A percentile compares a stretch with the other conserved stretches of the same genome.
Conservation (phyloP, 2,329 filamentous ascomycete species). For the Mycosphaerella arachidis region DNA sequence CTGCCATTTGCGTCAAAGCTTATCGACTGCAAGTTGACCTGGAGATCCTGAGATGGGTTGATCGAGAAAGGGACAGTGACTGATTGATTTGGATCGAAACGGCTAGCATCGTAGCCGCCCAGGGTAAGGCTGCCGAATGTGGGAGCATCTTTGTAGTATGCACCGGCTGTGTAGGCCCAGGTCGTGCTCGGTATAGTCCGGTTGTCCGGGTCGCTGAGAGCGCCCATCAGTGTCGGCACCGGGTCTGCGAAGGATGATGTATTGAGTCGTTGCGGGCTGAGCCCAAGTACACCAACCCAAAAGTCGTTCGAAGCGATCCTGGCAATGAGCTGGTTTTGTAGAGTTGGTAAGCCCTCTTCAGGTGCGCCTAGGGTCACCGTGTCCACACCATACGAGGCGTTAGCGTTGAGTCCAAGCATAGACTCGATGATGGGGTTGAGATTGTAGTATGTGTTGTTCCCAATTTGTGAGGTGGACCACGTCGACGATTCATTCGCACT, state of each 20-base stretch:
- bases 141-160: conserved; percentile 22
- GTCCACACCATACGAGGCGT: conserved; percentile 37
- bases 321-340: conserved; percentile 32
- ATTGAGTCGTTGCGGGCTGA: conserved; percentile 23
- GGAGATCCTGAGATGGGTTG: conserved; percentile 24
- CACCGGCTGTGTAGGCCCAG: conserved; percentile 30
- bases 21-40: conserved; percentile 23
- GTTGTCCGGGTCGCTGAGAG: conserved; percentile 8
- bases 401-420: conserved; percentile 22
- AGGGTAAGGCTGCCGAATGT: conserved; percentile 33
- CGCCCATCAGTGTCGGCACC: conserved; percentile 19
- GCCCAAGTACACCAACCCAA: conserved; percentile 35
- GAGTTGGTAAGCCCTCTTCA: conserved; percentile 22
- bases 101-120: conserved; percentile 40
- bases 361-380: conserved; percentile 25
- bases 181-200: conserved; percentile 10
- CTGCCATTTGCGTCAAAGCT: conserved; percentile 24
- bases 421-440: conserved; percentile 22
- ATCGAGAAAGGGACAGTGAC: conserved; percentile 26
- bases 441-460: conserved; percentile 31
- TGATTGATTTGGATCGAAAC: conserved; percentile 36
- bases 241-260: conserved; percentile 16
- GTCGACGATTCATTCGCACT: conserved; percentile 33
- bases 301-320: conserved; percentile 23
- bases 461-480: conserved; percentile 34